Base-by-base conservation (phyloP, 1,284 basidiomycete species). In the Ceratobasidium sp. region DNA sequence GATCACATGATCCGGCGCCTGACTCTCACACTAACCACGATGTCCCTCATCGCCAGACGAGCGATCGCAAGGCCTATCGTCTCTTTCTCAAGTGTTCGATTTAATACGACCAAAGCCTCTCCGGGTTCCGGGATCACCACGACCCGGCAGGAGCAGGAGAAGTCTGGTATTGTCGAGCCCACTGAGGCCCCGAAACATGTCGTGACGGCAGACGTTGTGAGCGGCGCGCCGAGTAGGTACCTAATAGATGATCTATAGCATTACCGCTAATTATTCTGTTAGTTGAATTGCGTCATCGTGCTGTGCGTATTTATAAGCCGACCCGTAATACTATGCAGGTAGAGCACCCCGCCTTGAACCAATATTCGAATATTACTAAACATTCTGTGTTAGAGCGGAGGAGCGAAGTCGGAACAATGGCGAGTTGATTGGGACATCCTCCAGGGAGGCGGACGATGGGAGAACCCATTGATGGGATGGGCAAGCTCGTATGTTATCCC, bases 381-480 rank as follows among this genome's bases (percentile, higher is more conserved):
- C 36, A 50, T 22, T 17, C 4, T 24, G 33, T 41, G 22, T 41
- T 51, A 73, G 71, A 73, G 71, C 17, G 71, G 95, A 66, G 89
- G 91, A 59, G 91, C 90, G 65, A 97, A 97, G 84, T 91, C 91
- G 27, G 89, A 92, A 79, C 89, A 92, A 79, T 99, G 97, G 97
- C 87, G 95, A 78, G 91, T 99, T 80, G 97, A 99, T 84, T 99
- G 93, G 87, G 97, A 99, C 80, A 92, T 92, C 75, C 85, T 99
- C 22, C 91, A 90, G 78, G 95, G 96, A 54, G 91, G 89, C 41
- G 96, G 94, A 17, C 89, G 97, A 76, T 99, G 97, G 97, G 96
- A 98, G 88, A 99, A 99, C 82, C 95, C 96, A n/a, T 84, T 99
- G 79, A 99, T 99, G 94, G 97, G 97, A 73, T 99, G 91, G 89